A percentile compares a stretch with the other conserved stretches of the same genome.
These are phyloP conservation scores for Pterocarpus santalinus DNA, from an alignment of 306 rosid genomes.

Conservation along the genomic window DNA sequence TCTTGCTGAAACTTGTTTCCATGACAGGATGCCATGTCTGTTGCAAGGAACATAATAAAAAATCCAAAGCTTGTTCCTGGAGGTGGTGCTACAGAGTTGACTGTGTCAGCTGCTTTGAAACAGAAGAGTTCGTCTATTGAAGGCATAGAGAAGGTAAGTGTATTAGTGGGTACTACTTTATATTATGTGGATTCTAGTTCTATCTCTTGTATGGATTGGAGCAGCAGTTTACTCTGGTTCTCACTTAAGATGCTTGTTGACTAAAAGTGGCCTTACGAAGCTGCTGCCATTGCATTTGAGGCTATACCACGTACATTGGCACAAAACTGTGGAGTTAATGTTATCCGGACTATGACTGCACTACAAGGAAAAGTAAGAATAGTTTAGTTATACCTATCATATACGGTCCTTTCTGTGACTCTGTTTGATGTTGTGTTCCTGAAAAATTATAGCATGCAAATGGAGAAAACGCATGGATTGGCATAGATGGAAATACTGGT, in stretches of 20 bases:
- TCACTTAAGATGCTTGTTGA: constrained; percentile 46
- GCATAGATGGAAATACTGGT: constrained; percentile 95
- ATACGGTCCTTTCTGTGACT: not conserved
- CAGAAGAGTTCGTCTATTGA: constrained; percentile 96
- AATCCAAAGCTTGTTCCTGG: constrained; percentile 96
- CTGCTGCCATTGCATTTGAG: constrained; percentile 98
- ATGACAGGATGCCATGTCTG: constrained; percentile 91
- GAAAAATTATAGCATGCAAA: constrained; percentile 76
- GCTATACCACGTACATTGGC: constrained; percentile 97
- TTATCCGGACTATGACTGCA: constrained; percentile 93
- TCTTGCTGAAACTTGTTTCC: constrained; percentile 48
- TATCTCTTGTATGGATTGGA: not conserved
- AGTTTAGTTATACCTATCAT: not conserved
- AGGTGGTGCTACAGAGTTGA: constrained; percentile 96
- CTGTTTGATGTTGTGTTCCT: constrained; percentile 10
- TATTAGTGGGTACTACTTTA: not conserved
- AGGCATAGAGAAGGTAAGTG: constrained; percentile 91
- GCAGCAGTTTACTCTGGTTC: constrained; percentile 30
- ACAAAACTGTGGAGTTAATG: constrained; percentile 98
- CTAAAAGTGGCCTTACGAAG: constrained; percentile 98
- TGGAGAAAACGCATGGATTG: constrained; percentile 96
- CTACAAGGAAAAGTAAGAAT: constrained; percentile 89
- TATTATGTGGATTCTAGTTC: constrained; percentile 21
- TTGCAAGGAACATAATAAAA: constrained; percentile 88
- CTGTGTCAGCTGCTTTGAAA: constrained; percentile 91